Evolutionary conservation across 495 filamentous ascomycete species (phyloP), one percentile per base, ranked within the genome.

Genomic region (Penicillium silybi): DNA sequence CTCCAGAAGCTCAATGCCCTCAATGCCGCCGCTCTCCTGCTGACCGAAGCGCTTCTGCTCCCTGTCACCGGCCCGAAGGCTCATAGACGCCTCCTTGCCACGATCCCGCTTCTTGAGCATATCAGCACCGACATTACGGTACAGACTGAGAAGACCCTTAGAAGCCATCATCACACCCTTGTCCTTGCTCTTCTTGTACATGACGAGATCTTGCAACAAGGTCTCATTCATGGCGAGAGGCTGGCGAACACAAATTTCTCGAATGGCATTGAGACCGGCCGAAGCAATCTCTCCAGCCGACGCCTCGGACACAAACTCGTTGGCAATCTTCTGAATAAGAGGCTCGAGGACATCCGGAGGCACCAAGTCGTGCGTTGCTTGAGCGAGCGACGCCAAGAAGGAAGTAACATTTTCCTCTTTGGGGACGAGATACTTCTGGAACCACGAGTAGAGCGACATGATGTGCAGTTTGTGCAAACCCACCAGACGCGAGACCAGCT

Each of bases 101-200:
- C 95, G 80, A 64, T 95, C 92, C 55, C 90, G 82, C 72, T 89
- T 90, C 73, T 87, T 86, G 41, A 99, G 76, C 81, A 97, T 85
- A 51, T 92, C 86, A 0, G 95, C 87, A 23, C 85, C 90, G 20
- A 95, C 83, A 60, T 97, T 91, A 47, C 95, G 80, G 69, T 91
- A 99, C 2, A 99, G 79, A 56, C 87, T 86, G 44, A 97, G 80
- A 13, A 99, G 73, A 48, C 91, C 92, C 61, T 91, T 88, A 11
- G 91, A 90, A 15, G 92, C 95, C 92, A 99, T 97, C 78, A 95
- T 87, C 11, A 95, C 89, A 52, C 91, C 91, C 71, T 97, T 97
- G 63, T 99, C 95, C 62, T 97, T 97, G 64, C 88, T 93, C 72
- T 92, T 95, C 50, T 90, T 81, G 70, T 99, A 99, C 82, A 91